These are phyloP conservation scores for Hebeloma cylindrosporum DNA, from an alignment of 768 basidiomycete genomes.

Conservation along the genomic window DNA sequence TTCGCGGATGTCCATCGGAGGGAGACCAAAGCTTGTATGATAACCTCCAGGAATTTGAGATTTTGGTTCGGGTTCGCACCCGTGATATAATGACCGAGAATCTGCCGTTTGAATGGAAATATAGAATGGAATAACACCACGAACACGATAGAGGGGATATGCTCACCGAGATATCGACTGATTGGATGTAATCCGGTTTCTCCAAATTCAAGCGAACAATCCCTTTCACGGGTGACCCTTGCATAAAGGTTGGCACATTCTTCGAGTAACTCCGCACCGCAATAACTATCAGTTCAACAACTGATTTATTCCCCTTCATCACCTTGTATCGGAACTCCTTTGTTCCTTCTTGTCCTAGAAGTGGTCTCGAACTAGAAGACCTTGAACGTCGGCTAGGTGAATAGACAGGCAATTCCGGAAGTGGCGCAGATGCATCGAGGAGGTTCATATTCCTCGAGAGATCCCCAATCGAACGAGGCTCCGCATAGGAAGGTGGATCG, in stretches of 20 bases:
- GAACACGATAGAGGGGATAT: conserved; percentile 11
- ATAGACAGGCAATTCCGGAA: conserved; percentile 22
- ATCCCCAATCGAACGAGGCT: neutral
- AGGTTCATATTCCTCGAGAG: neutral
- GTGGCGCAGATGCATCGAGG: neutral
- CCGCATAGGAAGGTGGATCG: too few species aligned
- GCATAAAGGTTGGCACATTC: conserved; percentile 33
- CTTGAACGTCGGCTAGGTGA: conserved; percentile 5
- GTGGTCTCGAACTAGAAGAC: neutral
- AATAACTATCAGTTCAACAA: conserved; percentile 46
- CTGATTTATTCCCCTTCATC: conserved; percentile 33
- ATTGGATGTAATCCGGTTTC: conserved; percentile 45
- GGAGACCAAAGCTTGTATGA: conserved; percentile 37
- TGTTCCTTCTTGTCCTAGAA: conserved; percentile 9
- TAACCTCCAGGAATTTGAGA: conserved; percentile 37
- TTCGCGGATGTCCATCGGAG: conserved; percentile 27
- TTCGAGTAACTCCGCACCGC: conserved; percentile 42
- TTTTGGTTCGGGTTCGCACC: conserved; percentile 29
- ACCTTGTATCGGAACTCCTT: conserved; percentile 31
- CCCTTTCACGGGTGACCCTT: conserved; percentile 36
- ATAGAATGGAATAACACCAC: neutral
- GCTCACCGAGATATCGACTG: conserved; percentile 49
- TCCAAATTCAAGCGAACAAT: conserved; percentile 34
- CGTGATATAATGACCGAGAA: conserved; percentile 16
- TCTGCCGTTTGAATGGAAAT: neutral